Base-by-base conservation (phyloP, 176 grass and related monocot genomes). In the Puya raimondii region DNA sequence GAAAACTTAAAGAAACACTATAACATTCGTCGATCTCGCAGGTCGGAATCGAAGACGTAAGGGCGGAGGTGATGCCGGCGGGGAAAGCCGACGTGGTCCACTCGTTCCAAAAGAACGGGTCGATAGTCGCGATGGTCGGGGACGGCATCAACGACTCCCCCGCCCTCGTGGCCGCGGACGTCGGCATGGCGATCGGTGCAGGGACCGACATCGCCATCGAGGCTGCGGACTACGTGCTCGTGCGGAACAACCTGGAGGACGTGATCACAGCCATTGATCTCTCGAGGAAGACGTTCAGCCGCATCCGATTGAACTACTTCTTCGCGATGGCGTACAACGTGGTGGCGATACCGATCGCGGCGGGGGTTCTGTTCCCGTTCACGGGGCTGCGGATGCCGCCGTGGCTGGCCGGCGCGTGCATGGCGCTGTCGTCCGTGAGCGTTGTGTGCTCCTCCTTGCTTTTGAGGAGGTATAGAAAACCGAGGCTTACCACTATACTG, bases 341-440 rank as follows among this genome's bases (percentile, higher is more conserved):
- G 1, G 47, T 93, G 3, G 85, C 86, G 10, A 93, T 93, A 13
- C 90, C 90, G 1, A 47, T 93, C 9, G 90, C 90, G 1, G 86
- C 86, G 0, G 90, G 90, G 0, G 73, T 79, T 0, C 83, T 93
- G 12, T 93, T 89, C 78, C 90, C 90, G 1, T 70, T 93, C 61
- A 81, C 78, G 0, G 83, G 90, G 2, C 14, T 93, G 64, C 70
- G 77, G 53, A 86, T 93, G 90, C 90, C 90, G 2, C 90, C 83
- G 2, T 93, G 88, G 94, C 65, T 99, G n/a, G 94, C 94, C 0
- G 94, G 94, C 23, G 89, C 87, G 1, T 99, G 94, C 78, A 99
- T 99, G 94, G 89, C 94, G 1, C 90, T 99, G 64, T 99, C 94
- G 3, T 93, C 89, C 0, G 87, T 93, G 0, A 99, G 89, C 18